Percentiles rank a stretch among this genome's conserved stretches.
These are phyloP conservation scores for Raddia guianensis DNA, from an alignment of 176 grass and related monocot species.

Conservation along the genomic window DNA sequence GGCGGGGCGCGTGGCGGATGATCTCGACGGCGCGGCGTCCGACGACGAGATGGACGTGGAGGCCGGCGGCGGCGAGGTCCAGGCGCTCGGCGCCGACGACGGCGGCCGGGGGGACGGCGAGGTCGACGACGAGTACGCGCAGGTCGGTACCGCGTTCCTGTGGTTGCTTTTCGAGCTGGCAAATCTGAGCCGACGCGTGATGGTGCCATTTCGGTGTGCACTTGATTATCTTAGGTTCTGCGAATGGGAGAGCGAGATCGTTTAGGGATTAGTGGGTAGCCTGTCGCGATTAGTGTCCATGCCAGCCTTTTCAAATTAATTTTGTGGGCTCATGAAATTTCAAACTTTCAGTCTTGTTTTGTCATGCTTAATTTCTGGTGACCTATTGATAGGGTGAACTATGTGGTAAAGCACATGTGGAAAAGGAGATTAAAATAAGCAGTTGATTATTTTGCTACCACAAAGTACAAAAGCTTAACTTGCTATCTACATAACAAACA, in stretches of 20 bases:
- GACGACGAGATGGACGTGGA: slow-evolving; percentile 60
- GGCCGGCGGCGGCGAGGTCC: slow-evolving; percentile 28
- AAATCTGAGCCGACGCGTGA: slow-evolving; percentile 16
- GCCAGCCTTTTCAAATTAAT: background rate
- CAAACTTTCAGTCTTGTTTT: background rate
- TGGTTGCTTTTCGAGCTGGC: background rate
- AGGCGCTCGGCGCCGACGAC: slow-evolving; percentile 8
- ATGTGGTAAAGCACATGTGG: background rate
- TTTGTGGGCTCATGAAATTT: background rate
- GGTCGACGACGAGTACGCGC: slow-evolving; percentile 48
- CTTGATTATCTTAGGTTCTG: background rate
- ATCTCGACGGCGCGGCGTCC: slow-evolving; percentile 17
- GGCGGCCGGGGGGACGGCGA: slow-evolving; percentile 26
- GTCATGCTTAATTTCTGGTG: background rate
- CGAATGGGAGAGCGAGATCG: background rate
- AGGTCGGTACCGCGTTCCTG: slow-evolving; percentile 39
- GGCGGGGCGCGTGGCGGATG: slow-evolving; percentile 6
- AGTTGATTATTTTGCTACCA: slow-evolving; percentile 20
- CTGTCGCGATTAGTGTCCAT: background rate
- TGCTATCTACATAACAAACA: background rate
- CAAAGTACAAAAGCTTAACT: slow-evolving; percentile 25
- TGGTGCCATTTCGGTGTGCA: background rate
- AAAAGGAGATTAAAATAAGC: background rate
- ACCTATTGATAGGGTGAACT: background rate
- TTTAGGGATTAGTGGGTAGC: background rate